Evolutionary conservation across 345 rosid species (phyloP), one percentile per base, ranked within the genome.

Genomic region (Lagerstroemia speciosa): DNA sequence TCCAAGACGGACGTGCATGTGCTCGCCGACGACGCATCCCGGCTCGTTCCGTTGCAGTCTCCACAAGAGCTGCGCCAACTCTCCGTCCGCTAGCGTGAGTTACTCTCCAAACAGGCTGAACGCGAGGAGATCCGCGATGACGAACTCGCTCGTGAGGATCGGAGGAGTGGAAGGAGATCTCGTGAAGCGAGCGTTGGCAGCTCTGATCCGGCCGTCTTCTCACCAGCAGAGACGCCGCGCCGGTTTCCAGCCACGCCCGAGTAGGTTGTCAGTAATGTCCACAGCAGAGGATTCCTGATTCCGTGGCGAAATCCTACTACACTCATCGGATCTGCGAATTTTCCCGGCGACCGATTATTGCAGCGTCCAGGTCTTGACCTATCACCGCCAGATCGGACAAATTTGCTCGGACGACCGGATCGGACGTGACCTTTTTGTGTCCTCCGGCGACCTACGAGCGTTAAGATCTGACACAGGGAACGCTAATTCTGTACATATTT

Each of bases 41-140:
- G 95, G 95, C 31, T 89, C 95, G 5, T 89, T 89, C 81, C 86
- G 95, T 8, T 89, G 95, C 73, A 86, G 89, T 76, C 84, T 83
- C 30, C 95, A 89, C 71, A 89, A 86, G 67, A 70, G 52, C 27
- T 26, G 27, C 58, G 71, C 68, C 73, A 48, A 19, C 41, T 65
- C 68, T 43, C 29, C 77, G 6, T 70, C 75, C 40, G 41, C 65
- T 0, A 14, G 32, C 12, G 38, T 62, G 15, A 72, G 69, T 52
- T 79, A 73, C 81, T 67, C 86, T 33, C 79, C 90, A 0, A 79
- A 68, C 65, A 81, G 90, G 41, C 73, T 89, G 12, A 80, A 85
- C 73, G 88, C 88, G 37, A 78, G 90, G 26, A 83, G 90, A 76
- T 74, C 85, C n/a, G 98, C 89, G 29, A 84, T 92, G 89, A 73